Percentiles rank a stretch among this genome's conserved stretches.
Conservation (phyloP, 352 stramenopile species). For the Globisporangium viniferum region DNA sequence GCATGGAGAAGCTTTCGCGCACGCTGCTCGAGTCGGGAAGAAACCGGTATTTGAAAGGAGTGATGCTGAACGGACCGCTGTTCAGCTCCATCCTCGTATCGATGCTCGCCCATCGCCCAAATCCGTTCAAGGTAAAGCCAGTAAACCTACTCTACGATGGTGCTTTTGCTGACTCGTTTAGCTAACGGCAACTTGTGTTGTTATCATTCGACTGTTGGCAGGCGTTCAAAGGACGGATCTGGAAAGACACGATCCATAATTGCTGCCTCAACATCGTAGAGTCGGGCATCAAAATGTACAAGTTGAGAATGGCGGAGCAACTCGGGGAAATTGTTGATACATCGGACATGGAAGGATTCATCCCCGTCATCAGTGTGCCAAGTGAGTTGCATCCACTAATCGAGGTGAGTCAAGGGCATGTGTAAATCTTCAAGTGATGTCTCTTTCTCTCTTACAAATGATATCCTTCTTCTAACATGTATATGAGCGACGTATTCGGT, state of each 20-base stretch:
- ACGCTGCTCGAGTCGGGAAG: slow-evolving; percentile 54
- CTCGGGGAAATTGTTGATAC: slow-evolving; percentile 66
- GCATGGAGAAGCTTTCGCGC: slow-evolving; percentile 58
- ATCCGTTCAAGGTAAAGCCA: slow-evolving; percentile 51
- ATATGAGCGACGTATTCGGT: slow-evolving; percentile 7
- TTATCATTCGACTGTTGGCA: slow-evolving; percentile 13
- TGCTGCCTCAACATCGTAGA: slow-evolving; percentile 81
- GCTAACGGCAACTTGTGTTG: neutral
- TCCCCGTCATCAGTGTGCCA: slow-evolving; percentile 31
- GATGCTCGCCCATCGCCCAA: slow-evolving; percentile 65
- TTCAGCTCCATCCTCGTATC: slow-evolving; percentile 70
- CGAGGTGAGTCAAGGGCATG: slow-evolving; percentile 27
- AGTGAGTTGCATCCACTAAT: slow-evolving; percentile 28
- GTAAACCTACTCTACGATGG: neutral
- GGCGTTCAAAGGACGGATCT: slow-evolving; percentile 64
- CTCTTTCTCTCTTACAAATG: neutral
- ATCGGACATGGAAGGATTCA: slow-evolving; percentile 60
- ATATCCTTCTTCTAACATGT: neutral
- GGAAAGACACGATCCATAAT: slow-evolving; percentile 78
- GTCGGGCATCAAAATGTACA: slow-evolving; percentile 79
- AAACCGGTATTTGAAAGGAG: slow-evolving; percentile 65
- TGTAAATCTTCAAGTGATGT: neutral
- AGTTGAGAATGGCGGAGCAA: slow-evolving; percentile 65
- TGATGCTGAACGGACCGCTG: slow-evolving; percentile 70
- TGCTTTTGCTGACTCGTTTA: neutral